phyloP scores from a whole-genome alignment of 2,329 filamentous ascomycete species.

The Epichloe coenophiala region DNA sequence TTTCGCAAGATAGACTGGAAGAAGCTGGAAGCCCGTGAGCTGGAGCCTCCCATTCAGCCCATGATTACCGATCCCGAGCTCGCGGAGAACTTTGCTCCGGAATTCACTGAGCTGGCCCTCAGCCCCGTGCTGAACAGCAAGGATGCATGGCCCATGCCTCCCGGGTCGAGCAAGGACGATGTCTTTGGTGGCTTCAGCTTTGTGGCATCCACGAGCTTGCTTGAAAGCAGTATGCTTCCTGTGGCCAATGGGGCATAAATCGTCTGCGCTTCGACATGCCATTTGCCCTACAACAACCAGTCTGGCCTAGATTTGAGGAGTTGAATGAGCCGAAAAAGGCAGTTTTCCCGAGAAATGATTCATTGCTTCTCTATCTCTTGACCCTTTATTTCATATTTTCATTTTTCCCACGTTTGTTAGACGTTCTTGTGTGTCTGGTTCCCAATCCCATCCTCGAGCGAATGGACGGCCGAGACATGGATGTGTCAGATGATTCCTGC shows the following conservation, averaged over 20 bases:
- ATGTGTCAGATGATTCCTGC: no score
- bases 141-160: constrained; percentile 26
- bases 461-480: no score
- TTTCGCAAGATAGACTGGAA: constrained; percentile 96
- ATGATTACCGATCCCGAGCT: constrained; percentile 91
- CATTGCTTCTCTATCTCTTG: no score
- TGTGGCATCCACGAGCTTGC: constrained; percentile 43
- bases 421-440: no score
- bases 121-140: constrained; percentile 50
- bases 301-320: no score
- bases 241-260: constrained; percentile 6
- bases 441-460: no score
- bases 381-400: no score
- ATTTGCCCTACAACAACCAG: no score
- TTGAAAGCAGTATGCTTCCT: constrained; percentile 34
- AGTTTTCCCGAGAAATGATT: no score
- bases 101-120: constrained; percentile 77
- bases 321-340: no score
- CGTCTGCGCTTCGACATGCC: no score
- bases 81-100: constrained; percentile 89
- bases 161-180: constrained; percentile 33
- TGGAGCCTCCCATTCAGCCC: constrained; percentile 81
- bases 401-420: no score
- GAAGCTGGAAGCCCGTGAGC: constrained; percentile 65
- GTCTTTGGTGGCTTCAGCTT: constrained; percentile 53